Conservation (phyloP, 108 stramenopile genomes). For the Tribonema minus region DNA sequence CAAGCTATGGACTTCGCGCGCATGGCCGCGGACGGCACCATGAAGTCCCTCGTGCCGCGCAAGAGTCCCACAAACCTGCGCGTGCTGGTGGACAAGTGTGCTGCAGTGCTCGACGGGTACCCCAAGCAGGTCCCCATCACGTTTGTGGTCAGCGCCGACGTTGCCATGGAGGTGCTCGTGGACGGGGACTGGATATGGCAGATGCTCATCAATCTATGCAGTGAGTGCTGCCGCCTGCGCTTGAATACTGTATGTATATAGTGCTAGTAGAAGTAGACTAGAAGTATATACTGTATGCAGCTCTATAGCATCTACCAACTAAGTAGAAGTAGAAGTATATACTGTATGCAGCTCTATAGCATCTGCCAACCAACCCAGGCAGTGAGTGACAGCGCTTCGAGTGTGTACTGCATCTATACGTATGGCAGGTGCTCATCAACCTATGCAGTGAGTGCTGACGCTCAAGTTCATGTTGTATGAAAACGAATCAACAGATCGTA, state of each 20-base stretch:
- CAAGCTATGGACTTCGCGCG: constrained; percentile 10
- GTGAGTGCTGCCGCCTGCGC: too few relatives aligned
- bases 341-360: neutral
- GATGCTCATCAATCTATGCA: constrained; percentile 2
- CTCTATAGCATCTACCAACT: too few relatives aligned
- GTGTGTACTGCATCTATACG: neutral
- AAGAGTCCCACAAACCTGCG: neutral
- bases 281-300: too few relatives aligned
- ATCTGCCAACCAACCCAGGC: too few relatives aligned
- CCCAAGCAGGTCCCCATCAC: neutral
- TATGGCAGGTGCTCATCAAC: neutral
- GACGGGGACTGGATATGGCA: constrained; percentile 17
- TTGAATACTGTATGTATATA: too few relatives aligned
- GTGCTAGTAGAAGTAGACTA: too few relatives aligned
- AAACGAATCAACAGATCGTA: too few relatives aligned
- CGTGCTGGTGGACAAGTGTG: neutral
- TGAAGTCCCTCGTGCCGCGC: neutral
- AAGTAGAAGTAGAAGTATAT: neutral
- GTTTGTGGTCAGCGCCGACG: neutral
- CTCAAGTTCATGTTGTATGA: too few relatives aligned
- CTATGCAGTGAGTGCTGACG: neutral
- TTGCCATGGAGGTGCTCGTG: neutral
- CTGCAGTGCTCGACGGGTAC: neutral
- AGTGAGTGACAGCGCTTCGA: neutral
- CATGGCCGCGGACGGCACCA: neutral